A percentile compares a stretch with the other conserved stretches of the same genome.
Conservation (phyloP, 2,329 filamentous ascomycete genomes). For the Cercospora sp. region DNA sequence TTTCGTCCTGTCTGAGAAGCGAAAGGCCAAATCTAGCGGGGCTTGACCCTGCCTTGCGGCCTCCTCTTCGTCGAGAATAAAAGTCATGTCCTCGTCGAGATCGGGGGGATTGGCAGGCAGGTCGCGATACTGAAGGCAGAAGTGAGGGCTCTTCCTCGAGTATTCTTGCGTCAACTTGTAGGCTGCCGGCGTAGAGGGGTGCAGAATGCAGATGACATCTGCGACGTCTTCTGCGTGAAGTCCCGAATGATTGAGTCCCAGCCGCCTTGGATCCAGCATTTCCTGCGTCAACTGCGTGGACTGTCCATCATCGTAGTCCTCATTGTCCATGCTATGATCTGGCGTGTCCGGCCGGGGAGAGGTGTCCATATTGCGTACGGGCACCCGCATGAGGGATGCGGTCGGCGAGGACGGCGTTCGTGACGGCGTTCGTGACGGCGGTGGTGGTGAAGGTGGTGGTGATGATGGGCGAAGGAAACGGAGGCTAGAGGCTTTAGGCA, state of each 20-base stretch:
- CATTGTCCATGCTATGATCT: background rate
- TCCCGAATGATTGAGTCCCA: slow-evolving; percentile 78
- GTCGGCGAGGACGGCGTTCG: background rate
- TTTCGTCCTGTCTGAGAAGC: slow-evolving; percentile 73
- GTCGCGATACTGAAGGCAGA: slow-evolving; percentile 57
- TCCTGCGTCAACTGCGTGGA: slow-evolving; percentile 60
- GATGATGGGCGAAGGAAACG: background rate
- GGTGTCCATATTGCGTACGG: background rate
- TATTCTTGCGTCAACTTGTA: slow-evolving; percentile 67
- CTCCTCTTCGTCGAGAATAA: slow-evolving; percentile 34
- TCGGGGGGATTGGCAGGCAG: slow-evolving; percentile 33
- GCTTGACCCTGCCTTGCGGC: slow-evolving; percentile 45
- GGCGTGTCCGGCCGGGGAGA: background rate
- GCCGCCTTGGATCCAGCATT: slow-evolving; percentile 74
- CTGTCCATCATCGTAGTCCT: slow-evolving; percentile 37
- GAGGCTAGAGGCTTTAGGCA: background rate
- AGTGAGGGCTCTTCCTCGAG: slow-evolving; percentile 54
- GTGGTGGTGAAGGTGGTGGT: background rate
- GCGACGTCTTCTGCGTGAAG: slow-evolving; percentile 79
- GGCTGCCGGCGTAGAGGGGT: slow-evolving; percentile 73
- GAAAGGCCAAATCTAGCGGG: slow-evolving; percentile 68
- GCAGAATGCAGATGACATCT: slow-evolving; percentile 85
- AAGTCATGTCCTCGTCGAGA: slow-evolving; percentile 34
- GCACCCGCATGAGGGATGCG: background rate
- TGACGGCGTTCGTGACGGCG: background rate